Evolutionary conservation across 331 rosid genomes (phyloP).

Genomic region (Saraca asoca): DNA sequence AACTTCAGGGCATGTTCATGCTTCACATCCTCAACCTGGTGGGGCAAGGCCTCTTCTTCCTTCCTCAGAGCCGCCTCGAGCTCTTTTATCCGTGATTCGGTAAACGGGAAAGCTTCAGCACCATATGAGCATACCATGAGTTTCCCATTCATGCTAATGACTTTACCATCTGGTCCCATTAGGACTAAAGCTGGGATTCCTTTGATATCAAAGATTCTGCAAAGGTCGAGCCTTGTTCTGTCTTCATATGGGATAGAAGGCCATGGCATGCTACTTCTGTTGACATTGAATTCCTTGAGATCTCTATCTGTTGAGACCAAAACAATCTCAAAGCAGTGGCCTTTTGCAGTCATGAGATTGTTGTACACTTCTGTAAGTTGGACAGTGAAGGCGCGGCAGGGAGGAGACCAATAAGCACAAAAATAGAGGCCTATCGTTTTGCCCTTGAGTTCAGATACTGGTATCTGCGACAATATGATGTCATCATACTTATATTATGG

Average conservation of each 20-base stretch:
- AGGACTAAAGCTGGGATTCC: slow-evolving; percentile 75
- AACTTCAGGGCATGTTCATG: slow-evolving; percentile 83
- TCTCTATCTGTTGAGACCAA: slow-evolving; percentile 80
- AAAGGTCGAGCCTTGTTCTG: slow-evolving; percentile 68
- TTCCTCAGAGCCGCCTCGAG: slow-evolving; percentile 64
- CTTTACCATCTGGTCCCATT: slow-evolving; percentile 75
- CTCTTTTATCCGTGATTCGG: slow-evolving; percentile 64
- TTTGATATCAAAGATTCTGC: slow-evolving; percentile 70
- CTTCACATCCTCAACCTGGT: slow-evolving; percentile 69
- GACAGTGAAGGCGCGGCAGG: slow-evolving; percentile 66
- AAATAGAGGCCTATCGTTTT: slow-evolving; percentile 83
- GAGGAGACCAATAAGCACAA: slow-evolving; percentile 91
- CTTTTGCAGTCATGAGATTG: slow-evolving; percentile 43
- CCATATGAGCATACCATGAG: slow-evolving; percentile 66
- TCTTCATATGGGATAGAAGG: slow-evolving; percentile 76
- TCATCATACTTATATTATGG: no score
- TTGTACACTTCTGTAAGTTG: slow-evolving; percentile 71
- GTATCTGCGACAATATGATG: slow-evolving; percentile 51
- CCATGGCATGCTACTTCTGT: slow-evolving; percentile 73
- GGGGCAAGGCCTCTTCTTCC: slow-evolving; percentile 84
- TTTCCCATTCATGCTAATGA: slow-evolving; percentile 56
- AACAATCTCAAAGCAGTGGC: slow-evolving; percentile 58
- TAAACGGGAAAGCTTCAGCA: slow-evolving; percentile 83
- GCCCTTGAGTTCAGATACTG: slow-evolving; percentile 61
- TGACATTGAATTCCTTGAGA: slow-evolving; percentile 62